Evolutionary conservation across 257 asterid genomes (phyloP), one percentile per base, ranked within the genome.

Genomic region (Leonotis leonurus): DNA sequence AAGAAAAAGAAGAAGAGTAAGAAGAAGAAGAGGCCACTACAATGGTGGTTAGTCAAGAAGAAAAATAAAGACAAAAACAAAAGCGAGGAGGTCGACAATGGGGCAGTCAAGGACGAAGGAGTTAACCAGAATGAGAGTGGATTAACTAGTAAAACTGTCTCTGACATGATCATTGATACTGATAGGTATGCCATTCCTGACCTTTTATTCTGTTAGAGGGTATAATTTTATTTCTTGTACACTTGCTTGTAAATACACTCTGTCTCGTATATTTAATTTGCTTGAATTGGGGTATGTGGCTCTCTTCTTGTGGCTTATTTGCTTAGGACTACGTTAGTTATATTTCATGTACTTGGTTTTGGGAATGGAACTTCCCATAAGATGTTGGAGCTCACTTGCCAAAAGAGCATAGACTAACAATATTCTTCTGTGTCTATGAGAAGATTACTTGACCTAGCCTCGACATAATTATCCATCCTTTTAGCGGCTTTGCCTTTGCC

Each of bases 1-100:
- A 79, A 76, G 72, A 76, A 79, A 60, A 78, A 70, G 37, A 75
- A 68, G 64, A 78, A 72, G 13, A 59, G 20, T 7, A 76, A 63
- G 53, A 72, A 70, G 22, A 72, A 56, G 56, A 72, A 27, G 60
- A 69, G 70, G 26, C 64, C 68, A 5, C 35, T 51, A 7, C 54
- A 60, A 21, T 57, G 63, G 63, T 57, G 63, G 56, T 20, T 27
- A 69, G 73, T 72, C 67, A 77, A 79, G 64, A 78, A 70, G 45
- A 75, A 70, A 64, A 78, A 72, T 4, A 61, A 45, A 13, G 71
- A 66, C 44, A 65, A 70, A 8, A 70, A 43, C 55, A 75, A 27
- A 53, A 60, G 44, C 56, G 66, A 71, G 73, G 75, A 74, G 68
- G 77, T 46, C 5, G 78, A 61, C 68, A 60, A 43, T 41, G 75